Evolutionary conservation across 768 basidiomycete genomes (phyloP).

Genomic region (Suillus decipiens): DNA sequence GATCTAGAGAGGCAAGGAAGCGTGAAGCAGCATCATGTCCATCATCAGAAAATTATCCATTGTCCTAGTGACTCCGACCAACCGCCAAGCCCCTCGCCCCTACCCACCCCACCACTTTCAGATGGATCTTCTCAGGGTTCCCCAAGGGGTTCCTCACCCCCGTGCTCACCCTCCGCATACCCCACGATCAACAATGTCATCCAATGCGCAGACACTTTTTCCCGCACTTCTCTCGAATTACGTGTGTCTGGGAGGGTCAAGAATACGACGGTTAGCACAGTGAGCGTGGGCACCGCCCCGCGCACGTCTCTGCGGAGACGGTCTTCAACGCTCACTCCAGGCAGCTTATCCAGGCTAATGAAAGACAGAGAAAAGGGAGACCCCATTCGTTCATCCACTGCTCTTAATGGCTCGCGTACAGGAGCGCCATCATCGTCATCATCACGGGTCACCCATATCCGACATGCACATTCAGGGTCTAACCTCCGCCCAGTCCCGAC

Average conservation of each 20-base stretch:
- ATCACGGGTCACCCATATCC: constrained; percentile 11
- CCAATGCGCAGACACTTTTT: constrained; percentile 11
- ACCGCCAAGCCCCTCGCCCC: constrained; percentile 11
- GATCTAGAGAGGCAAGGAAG: constrained; percentile 48
- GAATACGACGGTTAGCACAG: constrained; percentile 24
- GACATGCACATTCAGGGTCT: constrained; percentile 28
- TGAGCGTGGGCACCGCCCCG: constrained; percentile 21
- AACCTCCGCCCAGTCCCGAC: constrained; percentile 24
- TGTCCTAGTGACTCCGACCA: constrained; percentile 6
- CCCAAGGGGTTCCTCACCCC: constrained; percentile 20
- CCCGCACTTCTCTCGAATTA: constrained; percentile 11
- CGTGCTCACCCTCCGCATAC: constrained; percentile 16
- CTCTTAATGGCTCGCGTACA: neutral
- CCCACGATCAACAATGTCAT: constrained; percentile 27
- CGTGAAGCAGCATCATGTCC: constrained; percentile 14
- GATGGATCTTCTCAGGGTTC: constrained; percentile 28
- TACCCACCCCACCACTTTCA: constrained; percentile 30
- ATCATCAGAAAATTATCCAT: constrained; percentile 8
- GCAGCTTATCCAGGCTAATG: constrained; percentile 4
- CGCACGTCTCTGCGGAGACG: constrained; percentile 21
- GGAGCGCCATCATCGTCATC: constrained; percentile 5
- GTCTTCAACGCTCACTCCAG: constrained; percentile 28
- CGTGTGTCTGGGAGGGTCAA: constrained; percentile 12
- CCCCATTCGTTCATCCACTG: constrained; percentile 3
- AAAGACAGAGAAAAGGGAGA: constrained; percentile 15